phyloP scores from a whole-genome alignment of 495 filamentous ascomycete species.

The Hamigera avellanea region DNA sequence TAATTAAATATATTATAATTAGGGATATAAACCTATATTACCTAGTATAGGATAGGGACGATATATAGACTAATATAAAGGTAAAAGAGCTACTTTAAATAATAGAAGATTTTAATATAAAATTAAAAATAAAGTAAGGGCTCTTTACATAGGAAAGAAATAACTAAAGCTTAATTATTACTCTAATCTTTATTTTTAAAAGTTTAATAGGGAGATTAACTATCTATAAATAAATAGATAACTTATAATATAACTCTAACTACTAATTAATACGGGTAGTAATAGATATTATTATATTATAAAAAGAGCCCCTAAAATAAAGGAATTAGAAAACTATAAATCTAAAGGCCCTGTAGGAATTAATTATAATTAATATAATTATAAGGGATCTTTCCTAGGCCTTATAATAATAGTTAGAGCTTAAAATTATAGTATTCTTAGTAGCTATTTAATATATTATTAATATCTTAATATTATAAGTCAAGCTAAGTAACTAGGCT shows the following conservation, averaged over 20 bases:
- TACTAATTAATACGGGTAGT: slow-evolving; percentile 4
- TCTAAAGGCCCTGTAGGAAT: slow-evolving; percentile 1
- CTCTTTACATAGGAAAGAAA: slow-evolving; percentile 1
- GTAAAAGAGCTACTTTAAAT: slow-evolving; percentile 2
- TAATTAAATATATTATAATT: slow-evolving; percentile 7
- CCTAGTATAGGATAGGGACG: slow-evolving; percentile 4
- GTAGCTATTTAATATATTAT: not conserved
- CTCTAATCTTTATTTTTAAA: slow-evolving; percentile 1
- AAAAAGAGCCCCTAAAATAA: not conserved
- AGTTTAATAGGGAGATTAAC: not conserved
- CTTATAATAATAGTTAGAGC: not conserved
- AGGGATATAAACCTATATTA: slow-evolving; percentile 17
- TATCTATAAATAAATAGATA: not conserved
- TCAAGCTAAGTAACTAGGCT: slow-evolving; percentile 2
- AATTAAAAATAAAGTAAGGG: slow-evolving; percentile 2
- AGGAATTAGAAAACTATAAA: slow-evolving; percentile 9
- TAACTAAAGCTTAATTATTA: slow-evolving; percentile 1
- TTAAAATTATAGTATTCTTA: not conserved
- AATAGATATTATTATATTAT: not conserved
- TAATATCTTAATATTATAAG: slow-evolving; percentile 2
- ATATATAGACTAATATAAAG: not conserved
- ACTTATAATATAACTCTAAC: slow-evolving; percentile 3
- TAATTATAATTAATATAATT: not conserved
- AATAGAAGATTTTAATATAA: not conserved
- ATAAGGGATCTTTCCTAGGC: not conserved